Conservation (phyloP, 306 rosid genomes). For the Dryas drummondii region DNA sequence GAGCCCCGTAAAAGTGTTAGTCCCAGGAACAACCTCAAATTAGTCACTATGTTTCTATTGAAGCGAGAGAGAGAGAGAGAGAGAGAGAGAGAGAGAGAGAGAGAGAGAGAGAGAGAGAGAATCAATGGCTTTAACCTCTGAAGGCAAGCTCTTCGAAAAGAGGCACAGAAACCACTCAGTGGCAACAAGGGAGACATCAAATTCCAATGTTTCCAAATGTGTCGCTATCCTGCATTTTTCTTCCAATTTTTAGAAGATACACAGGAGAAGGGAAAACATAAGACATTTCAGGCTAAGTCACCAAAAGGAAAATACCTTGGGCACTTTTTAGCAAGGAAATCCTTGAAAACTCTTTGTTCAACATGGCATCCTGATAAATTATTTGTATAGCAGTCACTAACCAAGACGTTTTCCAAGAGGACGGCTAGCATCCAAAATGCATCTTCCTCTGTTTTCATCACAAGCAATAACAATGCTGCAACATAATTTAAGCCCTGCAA, state of each 20-base stretch:
- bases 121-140: conserved; percentile 58
- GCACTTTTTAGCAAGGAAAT: conserved; percentile 74
- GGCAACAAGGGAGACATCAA: conserved; percentile 96
- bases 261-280: conserved; percentile 12
- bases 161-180: conserved; percentile 99
- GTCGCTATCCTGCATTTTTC: conserved; percentile 70
- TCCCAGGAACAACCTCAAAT: conserved; percentile 12
- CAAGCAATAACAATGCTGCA: conserved; percentile 90
- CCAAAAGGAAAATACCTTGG: conserved; percentile 59
- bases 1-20: conserved; percentile 25
- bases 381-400: conserved; percentile 87
- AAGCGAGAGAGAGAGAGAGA: not conserved
- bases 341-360: conserved; percentile 96
- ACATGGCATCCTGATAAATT: conserved; percentile 99
- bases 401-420: conserved; percentile 88
- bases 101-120: not conserved
- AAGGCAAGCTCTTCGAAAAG: conserved; percentile 91
- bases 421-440: conserved; percentile 99
- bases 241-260: conserved; percentile 31
- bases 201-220: conserved; percentile 86
- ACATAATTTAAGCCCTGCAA: conserved; percentile 94
- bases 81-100: conserved; percentile 13
- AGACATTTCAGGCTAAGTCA: conserved; percentile 5
- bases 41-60: conserved; percentile 5
- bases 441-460: conserved; percentile 98